These are phyloP conservation scores for Rhizopus stolonifer DNA, from an alignment of 371 early-diverging fungal genomes.

Conservation along the genomic window DNA sequence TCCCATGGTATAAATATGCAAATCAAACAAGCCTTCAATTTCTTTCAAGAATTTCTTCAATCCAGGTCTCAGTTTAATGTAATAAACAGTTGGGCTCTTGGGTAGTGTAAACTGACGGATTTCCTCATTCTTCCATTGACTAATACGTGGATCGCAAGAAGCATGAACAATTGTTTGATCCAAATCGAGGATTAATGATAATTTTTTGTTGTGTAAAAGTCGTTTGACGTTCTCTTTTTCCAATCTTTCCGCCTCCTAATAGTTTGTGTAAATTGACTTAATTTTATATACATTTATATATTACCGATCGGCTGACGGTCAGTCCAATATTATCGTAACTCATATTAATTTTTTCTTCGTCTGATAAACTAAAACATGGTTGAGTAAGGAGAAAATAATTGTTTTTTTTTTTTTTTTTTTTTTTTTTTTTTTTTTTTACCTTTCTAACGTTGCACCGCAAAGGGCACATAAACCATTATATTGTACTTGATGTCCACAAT, in stretches of 20 bases:
- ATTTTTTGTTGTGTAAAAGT: conserved; percentile 67
- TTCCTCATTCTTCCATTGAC: conserved; percentile 64
- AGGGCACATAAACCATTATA: conserved; percentile 81
- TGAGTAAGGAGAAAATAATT: too few relatives aligned
- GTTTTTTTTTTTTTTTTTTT: neutral
- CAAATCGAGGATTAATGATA: conserved; percentile 96
- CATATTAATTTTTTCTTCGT: conserved; percentile 55
- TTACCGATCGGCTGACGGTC: conserved; percentile 65
- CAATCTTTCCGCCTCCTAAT: conserved; percentile 81
- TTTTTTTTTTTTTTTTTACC: conserved; percentile 21
- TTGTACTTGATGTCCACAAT: conserved; percentile 78
- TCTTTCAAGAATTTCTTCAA: conserved; percentile 77
- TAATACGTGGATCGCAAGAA: conserved; percentile 78
- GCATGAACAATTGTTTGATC: conserved; percentile 99
- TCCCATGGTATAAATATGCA: conserved; percentile 99
- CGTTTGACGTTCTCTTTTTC: conserved; percentile 71
- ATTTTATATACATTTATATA: too few relatives aligned
- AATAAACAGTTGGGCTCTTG: conserved; percentile 68
- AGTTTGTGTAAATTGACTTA: too few relatives aligned
- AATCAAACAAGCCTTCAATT: conserved; percentile 77
- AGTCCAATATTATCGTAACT: conserved; percentile 75
- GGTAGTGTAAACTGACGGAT: conserved; percentile 76
- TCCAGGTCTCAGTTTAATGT: conserved; percentile 84
- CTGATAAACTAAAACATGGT: conserved; percentile 4
- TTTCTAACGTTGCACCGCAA: conserved; percentile 71